These are phyloP conservation scores for Talaromyces liani DNA, from an alignment of 495 filamentous ascomycete species.

Conservation along the genomic window DNA sequence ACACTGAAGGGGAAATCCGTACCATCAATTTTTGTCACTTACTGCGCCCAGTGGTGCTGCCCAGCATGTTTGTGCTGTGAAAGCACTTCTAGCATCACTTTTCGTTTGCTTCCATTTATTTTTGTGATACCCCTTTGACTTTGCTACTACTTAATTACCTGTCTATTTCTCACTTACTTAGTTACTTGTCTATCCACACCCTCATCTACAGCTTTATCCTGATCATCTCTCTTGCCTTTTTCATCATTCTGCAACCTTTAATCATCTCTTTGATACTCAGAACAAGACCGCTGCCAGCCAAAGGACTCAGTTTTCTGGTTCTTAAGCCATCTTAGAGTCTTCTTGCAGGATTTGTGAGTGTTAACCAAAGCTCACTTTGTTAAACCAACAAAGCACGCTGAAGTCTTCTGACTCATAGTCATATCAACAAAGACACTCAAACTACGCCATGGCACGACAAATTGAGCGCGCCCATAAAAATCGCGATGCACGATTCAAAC, in stretches of 20 bases:
- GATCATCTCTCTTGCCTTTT: too few species aligned
- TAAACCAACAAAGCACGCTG: neutral
- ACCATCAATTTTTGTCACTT: neutral
- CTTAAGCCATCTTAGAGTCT: neutral
- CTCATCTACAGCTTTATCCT: neutral
- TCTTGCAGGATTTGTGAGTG: neutral
- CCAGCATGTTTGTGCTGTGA: neutral
- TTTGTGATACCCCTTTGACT: neutral
- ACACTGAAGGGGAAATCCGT: neutral
- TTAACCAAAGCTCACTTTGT: neutral
- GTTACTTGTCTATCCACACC: neutral
- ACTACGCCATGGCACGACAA: neutral
- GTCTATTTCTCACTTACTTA: neutral
- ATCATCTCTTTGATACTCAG: neutral
- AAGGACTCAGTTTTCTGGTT: neutral
- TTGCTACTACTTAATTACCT: neutral
- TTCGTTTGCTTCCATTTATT: neutral
- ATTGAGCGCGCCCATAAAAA: neutral
- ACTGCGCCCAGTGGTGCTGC: neutral
- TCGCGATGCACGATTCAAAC: neutral
- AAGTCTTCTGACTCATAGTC: neutral
- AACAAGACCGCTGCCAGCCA: neutral
- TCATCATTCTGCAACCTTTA: neutral
- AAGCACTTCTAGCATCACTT: neutral
- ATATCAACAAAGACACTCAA: neutral